Percentiles rank a stretch among this genome's conserved stretches.
Evolutionary conservation across 208 protist species (phyloP).

Genomic region (Crithidia brevicula): DNA sequence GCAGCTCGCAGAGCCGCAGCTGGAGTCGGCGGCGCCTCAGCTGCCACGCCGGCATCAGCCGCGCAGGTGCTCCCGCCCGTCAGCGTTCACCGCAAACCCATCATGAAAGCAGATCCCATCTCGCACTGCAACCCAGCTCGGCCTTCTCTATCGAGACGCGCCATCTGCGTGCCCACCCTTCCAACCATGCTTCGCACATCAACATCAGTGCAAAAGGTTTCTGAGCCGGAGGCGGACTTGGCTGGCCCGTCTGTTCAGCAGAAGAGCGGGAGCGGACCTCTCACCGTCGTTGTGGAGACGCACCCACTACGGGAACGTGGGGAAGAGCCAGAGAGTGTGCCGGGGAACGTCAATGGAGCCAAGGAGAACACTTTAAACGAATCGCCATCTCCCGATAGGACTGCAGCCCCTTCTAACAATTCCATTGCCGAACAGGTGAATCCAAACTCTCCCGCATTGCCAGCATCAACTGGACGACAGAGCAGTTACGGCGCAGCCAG

Average conservation of each 20-base stretch:
- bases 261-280: too few species aligned
- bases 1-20: too few species aligned
- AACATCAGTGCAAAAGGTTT: background rate
- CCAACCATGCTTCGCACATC: background rate
- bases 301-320: too few species aligned
- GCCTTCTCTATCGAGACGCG: background rate
- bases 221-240: too few species aligned
- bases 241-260: too few species aligned
- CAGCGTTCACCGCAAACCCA: background rate
- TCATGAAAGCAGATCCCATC: conserved; percentile 7
- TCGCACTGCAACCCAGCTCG: conserved; percentile 18
- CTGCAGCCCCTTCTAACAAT: background rate
- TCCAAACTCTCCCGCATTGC: background rate
- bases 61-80: background rate
- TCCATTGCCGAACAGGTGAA: background rate
- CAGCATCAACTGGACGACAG: background rate
- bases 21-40: background rate
- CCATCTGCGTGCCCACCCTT: background rate
- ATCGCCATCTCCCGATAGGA: background rate
- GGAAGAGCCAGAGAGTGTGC: too few species aligned
- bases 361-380: too few species aligned
- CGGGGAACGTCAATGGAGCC: too few species aligned
- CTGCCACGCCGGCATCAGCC: background rate
- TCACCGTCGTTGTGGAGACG: too few species aligned
- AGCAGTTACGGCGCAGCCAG: background rate